These are phyloP conservation scores for Claviceps paspali DNA, from an alignment of 2,329 filamentous ascomycete species.

Conservation along the genomic window DNA sequence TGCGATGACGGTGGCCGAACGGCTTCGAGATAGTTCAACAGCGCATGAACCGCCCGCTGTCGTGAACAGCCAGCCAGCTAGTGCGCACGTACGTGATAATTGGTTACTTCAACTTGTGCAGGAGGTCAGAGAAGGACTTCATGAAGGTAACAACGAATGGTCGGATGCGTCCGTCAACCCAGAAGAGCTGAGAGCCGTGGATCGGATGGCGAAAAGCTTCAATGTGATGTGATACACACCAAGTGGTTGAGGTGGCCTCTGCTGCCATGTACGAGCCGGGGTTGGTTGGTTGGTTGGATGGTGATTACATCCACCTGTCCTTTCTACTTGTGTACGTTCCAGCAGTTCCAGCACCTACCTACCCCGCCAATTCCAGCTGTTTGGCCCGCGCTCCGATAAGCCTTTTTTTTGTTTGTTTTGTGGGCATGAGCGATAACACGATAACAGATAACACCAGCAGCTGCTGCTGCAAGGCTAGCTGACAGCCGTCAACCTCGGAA, in stretches of 20 bases:
- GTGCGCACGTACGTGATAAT: not conserved
- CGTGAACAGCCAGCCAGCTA: not conserved
- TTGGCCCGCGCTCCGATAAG: too few species aligned
- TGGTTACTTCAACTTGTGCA: not conserved
- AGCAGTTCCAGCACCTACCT: too few species aligned
- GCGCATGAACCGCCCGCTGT: not conserved
- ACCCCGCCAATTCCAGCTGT: not conserved
- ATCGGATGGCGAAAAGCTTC: too few species aligned
- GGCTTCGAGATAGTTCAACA: conserved; percentile 3
- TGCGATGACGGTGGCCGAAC: not conserved
- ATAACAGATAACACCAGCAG: too few species aligned
- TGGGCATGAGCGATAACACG: too few species aligned
- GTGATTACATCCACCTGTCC: conserved; percentile 7
- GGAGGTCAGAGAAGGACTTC: conserved; percentile 2
- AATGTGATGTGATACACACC: not conserved
- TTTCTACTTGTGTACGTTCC: too few species aligned
- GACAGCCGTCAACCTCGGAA: too few species aligned
- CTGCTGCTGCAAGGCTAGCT: too few species aligned
- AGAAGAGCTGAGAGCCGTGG: too few species aligned
- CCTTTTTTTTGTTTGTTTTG: too few species aligned
- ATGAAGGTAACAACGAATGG: not conserved
- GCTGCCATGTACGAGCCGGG: too few species aligned
- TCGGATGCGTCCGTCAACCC: not conserved
- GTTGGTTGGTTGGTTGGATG: too few species aligned
- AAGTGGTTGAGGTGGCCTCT: conserved; percentile 22